A percentile compares a stretch with the other conserved stretches of the same genome.
Evolutionary conservation across 169 alveolate species (phyloP).

Genomic region (Cryptosporidium andersoni): DNA sequence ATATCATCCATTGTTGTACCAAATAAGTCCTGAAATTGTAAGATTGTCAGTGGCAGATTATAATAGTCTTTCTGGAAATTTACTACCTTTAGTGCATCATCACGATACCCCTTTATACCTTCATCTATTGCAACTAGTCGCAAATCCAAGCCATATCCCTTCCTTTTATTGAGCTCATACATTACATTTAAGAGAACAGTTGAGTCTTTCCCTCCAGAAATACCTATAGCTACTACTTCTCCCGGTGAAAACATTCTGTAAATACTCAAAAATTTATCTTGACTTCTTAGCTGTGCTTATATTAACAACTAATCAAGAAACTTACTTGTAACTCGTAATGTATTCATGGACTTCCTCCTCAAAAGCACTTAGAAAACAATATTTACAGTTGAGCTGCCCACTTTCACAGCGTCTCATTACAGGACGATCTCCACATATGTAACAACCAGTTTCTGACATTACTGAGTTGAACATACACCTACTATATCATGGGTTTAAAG

Average conservation of each 20-base stretch:
- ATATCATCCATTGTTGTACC: conserved; percentile 97
- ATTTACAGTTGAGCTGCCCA: conserved; percentile 87
- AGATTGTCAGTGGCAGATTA: conserved; percentile 87
- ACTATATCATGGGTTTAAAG: too few relatives aligned
- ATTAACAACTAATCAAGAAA: background rate
- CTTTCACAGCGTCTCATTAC: conserved; percentile 91
- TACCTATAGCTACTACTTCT: conserved; percentile 94
- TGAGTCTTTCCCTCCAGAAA: conserved; percentile 98
- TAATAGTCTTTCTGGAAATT: conserved; percentile 82
- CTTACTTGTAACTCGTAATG: conserved; percentile 75
- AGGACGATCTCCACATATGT: conserved; percentile 78
- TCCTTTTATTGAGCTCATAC: conserved; percentile 87
- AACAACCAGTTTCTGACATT: background rate
- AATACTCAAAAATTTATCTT: background rate
- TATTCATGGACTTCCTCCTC: conserved; percentile 94
- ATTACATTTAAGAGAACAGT: conserved; percentile 95
- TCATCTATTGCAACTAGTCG: conserved; percentile 95
- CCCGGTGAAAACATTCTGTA: conserved; percentile 82
- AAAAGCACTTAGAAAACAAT: conserved; percentile 91
- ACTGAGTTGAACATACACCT: too few relatives aligned
- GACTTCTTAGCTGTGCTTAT: background rate
- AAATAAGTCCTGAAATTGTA: conserved; percentile 89
- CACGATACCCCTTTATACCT: conserved; percentile 98
- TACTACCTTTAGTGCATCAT: conserved; percentile 94
- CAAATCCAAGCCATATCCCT: conserved; percentile 90